Conservation (phyloP, 495 filamentous ascomycete species). For the Bombardia bombarda region DNA sequence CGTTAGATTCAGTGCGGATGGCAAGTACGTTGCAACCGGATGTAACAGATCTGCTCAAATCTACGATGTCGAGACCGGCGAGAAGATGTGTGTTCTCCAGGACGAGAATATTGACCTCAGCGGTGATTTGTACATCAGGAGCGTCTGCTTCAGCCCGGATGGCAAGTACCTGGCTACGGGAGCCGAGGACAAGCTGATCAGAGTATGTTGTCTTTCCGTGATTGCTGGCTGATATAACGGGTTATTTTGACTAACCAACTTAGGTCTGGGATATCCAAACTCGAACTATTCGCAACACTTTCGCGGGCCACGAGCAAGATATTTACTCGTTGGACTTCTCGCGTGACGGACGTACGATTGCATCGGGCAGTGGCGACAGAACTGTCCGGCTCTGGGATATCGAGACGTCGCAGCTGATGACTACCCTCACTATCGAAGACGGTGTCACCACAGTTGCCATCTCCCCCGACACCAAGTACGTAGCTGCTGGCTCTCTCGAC, state of each 20-base stretch:
- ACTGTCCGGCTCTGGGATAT: slow-evolving; percentile 89
- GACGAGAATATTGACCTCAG: slow-evolving; percentile 77
- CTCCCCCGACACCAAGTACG: slow-evolving; percentile 78
- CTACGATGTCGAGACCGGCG: slow-evolving; percentile 73
- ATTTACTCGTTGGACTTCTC: slow-evolving; percentile 93
- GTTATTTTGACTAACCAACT: slow-evolving; percentile 11
- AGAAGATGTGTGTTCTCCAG: slow-evolving; percentile 70
- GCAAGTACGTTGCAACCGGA: slow-evolving; percentile 81
- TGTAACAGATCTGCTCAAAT: slow-evolving; percentile 88
- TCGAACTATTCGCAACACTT: slow-evolving; percentile 71
- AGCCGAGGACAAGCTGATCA: slow-evolving; percentile 85
- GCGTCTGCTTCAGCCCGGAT: slow-evolving; percentile 89
- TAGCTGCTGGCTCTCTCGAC: slow-evolving; percentile 80
- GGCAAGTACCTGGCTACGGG: slow-evolving; percentile 83
- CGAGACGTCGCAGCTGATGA: slow-evolving; percentile 60
- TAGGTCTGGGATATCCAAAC: slow-evolving; percentile 83
- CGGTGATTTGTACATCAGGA: slow-evolving; percentile 83
- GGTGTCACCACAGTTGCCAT: slow-evolving; percentile 89
- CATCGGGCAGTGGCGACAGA: slow-evolving; percentile 80
- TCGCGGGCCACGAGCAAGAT: slow-evolving; percentile 82
- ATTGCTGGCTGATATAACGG: too few relatives aligned
- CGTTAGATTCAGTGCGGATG: slow-evolving; percentile 81
- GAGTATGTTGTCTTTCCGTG: too few relatives aligned
- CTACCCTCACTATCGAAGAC: slow-evolving; percentile 79
- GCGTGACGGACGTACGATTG: slow-evolving; percentile 78